Evolutionary conservation across 176 grass and related monocot genomes (phyloP).

Genomic region (Ananas comosus): DNA sequence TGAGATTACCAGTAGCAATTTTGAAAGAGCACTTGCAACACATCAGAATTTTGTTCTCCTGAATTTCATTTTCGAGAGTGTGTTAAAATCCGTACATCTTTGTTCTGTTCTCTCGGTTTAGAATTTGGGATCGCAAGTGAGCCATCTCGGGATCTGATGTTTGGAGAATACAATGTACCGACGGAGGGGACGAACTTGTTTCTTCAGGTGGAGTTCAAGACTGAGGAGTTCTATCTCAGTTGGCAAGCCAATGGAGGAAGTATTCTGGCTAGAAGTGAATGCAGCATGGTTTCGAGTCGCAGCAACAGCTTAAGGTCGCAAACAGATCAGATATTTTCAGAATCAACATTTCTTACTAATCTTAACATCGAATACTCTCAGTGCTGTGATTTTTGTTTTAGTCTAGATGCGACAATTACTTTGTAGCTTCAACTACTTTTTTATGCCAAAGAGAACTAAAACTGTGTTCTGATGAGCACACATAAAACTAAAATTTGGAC

Average conservation of each 20-base stretch:
- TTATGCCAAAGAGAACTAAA: too few relatives aligned
- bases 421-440: not conserved
- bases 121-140: constrained; percentile 47
- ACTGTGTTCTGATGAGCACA: not conserved
- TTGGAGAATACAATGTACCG: constrained; percentile 52
- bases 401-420: not conserved
- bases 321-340: not conserved
- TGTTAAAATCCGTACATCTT: too few relatives aligned
- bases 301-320: constrained; percentile 48
- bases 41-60: too few relatives aligned
- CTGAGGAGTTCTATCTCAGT: constrained; percentile 67
- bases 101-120: constrained; percentile 16
- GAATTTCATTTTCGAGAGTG: too few relatives aligned
- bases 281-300: constrained; percentile 60
- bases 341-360: not conserved
- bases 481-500: not conserved
- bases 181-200: constrained; percentile 50
- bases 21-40: not conserved
- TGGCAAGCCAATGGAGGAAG: constrained; percentile 62
- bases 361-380: not conserved
- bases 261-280: constrained; percentile 71
- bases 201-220: constrained; percentile 53
- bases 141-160: constrained; percentile 38
- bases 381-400: not conserved
- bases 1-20: not conserved